Conservation (phyloP, 2,329 filamentous ascomycete genomes). For the Colletotrichum magnum region DNA sequence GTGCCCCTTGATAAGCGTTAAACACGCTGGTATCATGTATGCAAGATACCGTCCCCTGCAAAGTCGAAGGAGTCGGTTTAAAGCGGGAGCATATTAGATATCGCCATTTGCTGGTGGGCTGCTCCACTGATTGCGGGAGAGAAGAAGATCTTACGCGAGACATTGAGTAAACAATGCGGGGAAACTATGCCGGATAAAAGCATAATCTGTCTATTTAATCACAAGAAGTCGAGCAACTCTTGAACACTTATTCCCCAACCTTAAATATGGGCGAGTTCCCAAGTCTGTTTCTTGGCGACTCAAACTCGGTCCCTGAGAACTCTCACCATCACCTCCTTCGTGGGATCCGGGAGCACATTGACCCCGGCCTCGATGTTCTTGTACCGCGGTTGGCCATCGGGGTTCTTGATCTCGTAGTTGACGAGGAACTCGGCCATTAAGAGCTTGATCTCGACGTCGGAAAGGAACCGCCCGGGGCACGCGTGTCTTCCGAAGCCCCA, state of each 20-base stretch:
- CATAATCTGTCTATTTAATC: too few species aligned
- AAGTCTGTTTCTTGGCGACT: background rate
- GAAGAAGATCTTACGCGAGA: slow-evolving; percentile 37
- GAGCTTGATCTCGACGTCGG: slow-evolving; percentile 40
- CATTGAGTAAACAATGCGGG: slow-evolving; percentile 28
- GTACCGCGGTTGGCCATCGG: slow-evolving; percentile 23
- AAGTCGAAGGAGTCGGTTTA: slow-evolving; percentile 2
- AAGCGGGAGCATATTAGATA: background rate
- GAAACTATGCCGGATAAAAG: background rate
- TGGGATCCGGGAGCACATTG: slow-evolving; percentile 11
- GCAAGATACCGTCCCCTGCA: slow-evolving; percentile 12
- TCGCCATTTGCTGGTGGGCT: slow-evolving; percentile 1
- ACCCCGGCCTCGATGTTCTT: slow-evolving; percentile 13
- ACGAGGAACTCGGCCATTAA: slow-evolving; percentile 33
- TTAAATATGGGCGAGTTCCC: too few species aligned
- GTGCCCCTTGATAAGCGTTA: background rate
- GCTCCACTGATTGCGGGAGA: slow-evolving; percentile 27
- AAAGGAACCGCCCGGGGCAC: slow-evolving; percentile 32
- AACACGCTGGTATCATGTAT: background rate
- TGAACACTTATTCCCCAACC: too few species aligned
- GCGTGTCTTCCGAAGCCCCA: slow-evolving; percentile 41
- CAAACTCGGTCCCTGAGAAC: background rate
- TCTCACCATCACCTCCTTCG: slow-evolving; percentile 5
- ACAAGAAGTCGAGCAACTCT: too few species aligned
- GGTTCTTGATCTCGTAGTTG: slow-evolving; percentile 35